Conservation (phyloP, 1,284 basidiomycete genomes). For the Sphaerobolus stellatus region DNA sequence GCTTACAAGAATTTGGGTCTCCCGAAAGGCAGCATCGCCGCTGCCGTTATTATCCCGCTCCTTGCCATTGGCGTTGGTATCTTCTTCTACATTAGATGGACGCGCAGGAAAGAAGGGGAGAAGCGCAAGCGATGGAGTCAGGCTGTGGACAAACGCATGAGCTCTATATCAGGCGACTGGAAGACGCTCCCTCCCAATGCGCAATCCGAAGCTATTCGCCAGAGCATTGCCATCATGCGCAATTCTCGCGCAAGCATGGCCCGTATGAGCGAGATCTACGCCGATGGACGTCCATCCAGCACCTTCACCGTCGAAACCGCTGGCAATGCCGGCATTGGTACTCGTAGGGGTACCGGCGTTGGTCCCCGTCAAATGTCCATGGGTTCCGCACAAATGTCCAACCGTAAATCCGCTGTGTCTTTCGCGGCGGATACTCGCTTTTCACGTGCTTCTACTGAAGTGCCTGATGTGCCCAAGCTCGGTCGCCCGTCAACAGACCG, state of each 20-base stretch:
- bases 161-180: conserved; percentile 75
- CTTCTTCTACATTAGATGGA: conserved; percentile 56
- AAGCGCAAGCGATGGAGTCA: conserved; percentile 70
- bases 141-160: conserved; percentile 79
- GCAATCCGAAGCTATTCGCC: conserved; percentile 69
- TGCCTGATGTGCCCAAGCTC: conserved; percentile 14
- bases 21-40: conserved; percentile 70
- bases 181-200: conserved; percentile 70
- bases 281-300: conserved; percentile 45
- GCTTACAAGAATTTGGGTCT: conserved; percentile 25
- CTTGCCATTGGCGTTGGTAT: conserved; percentile 50
- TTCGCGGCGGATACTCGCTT: conserved; percentile 66
- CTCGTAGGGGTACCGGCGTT: conserved; percentile 23
- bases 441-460: conserved; percentile 29
- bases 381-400: conserved; percentile 7
- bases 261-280: conserved; percentile 50
- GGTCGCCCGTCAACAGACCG: conserved; percentile 14
- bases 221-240: conserved; percentile 57
- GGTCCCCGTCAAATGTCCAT: conserved; percentile 11
- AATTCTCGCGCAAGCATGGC: conserved; percentile 37
- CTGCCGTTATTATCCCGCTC: conserved; percentile 74
- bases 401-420: conserved; percentile 56
- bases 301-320: conserved; percentile 44
- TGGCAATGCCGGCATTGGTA: conserved; percentile 44
- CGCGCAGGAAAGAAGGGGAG: conserved; percentile 54